Percentiles rank a stretch among this genome's conserved stretches.
Conservation (phyloP, 768 basidiomycete genomes). For the Multifurca ochricompacta region DNA sequence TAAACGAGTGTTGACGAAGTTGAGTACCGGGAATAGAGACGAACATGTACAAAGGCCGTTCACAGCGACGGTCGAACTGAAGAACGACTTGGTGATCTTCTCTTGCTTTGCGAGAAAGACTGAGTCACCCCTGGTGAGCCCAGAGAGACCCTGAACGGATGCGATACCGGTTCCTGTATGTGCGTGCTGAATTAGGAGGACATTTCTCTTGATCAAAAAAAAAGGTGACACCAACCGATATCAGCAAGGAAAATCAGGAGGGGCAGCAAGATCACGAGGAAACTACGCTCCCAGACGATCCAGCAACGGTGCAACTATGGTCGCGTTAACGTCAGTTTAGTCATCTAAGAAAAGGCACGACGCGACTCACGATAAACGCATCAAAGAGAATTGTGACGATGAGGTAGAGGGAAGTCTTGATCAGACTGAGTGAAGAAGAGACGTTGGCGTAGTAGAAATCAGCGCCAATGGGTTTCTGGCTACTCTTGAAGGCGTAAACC, state of each 20-base stretch:
- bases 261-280: constrained; percentile 19
- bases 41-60: constrained; percentile 26
- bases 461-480: constrained; percentile 16
- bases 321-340: not conserved
- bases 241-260: constrained; percentile 26
- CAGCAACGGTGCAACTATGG: constrained; percentile 24
- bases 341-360: not conserved
- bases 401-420: constrained; percentile 24
- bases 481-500: constrained; percentile 24
- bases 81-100: constrained; percentile 24
- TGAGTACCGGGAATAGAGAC: constrained; percentile 1
- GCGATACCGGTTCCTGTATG: constrained; percentile 22
- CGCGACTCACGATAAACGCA: constrained; percentile 24
- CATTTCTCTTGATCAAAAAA: not conserved
- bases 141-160: constrained; percentile 20
- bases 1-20: too few relatives aligned
- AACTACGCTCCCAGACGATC: constrained; percentile 24
- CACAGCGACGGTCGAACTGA: constrained; percentile 23
- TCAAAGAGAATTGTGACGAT: constrained; percentile 25
- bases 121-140: constrained; percentile 20
- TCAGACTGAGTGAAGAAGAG: constrained; percentile 21
- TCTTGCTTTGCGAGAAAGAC: constrained; percentile 23
- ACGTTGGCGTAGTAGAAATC: constrained; percentile 21
- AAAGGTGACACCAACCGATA: constrained; percentile 21
- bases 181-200: not conserved